Evolutionary conservation across 2,329 filamentous ascomycete species (phyloP).

Genomic region (Tetracladium maxilliforme): DNA sequence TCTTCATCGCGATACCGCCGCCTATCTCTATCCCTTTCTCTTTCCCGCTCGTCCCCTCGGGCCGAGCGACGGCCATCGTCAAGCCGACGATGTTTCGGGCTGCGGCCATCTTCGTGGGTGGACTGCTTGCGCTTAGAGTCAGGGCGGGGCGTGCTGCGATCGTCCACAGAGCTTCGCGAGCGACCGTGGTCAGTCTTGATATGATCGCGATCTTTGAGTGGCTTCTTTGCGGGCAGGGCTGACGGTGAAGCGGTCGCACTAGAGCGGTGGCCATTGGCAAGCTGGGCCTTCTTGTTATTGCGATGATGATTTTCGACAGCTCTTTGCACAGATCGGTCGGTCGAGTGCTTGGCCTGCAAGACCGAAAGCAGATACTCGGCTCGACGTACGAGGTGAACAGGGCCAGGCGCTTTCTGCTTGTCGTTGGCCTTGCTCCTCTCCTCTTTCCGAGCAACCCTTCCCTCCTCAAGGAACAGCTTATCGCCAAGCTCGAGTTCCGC

Average conservation of each 20-base stretch:
- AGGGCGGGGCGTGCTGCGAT: no score
- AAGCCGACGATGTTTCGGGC: conserved; percentile 46
- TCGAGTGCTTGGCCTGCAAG: conserved; percentile 69
- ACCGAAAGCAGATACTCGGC: conserved; percentile 95
- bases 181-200: conserved; percentile 26
- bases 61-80: no score
- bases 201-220: conserved; percentile 31
- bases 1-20: no score
- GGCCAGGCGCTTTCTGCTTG: conserved; percentile 83
- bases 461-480: conserved; percentile 93
- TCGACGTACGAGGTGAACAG: conserved; percentile 87
- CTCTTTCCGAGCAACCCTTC: conserved; percentile 95
- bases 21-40: no score
- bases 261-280: conserved; percentile 39
- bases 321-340: conserved; percentile 60
- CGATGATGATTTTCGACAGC: conserved; percentile 86
- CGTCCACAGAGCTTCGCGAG: no score
- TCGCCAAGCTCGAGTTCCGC: conserved; percentile 70
- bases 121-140: conserved; percentile 8
- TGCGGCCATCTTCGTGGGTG: conserved; percentile 7
- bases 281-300: conserved; percentile 67
- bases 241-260: conserved; percentile 60
- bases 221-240: conserved; percentile 35
- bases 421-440: conserved; percentile 65
- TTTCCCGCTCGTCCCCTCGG: no score